A percentile compares a stretch with the other conserved stretches of the same genome.
Conservation (phyloP, 148 eudicot species). For the Heliosperma pusillum region DNA sequence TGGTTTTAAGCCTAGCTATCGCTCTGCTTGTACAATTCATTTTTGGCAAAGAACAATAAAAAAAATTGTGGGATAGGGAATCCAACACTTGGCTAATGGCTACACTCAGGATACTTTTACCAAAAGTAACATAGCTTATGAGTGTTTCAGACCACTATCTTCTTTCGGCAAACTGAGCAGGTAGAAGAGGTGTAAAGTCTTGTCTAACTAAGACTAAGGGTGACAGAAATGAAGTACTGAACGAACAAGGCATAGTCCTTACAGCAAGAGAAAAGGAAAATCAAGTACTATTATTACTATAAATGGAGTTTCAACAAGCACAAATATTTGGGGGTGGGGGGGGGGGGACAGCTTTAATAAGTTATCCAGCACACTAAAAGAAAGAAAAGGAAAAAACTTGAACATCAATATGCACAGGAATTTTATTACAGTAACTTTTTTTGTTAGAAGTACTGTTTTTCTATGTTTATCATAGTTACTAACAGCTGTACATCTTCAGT, state of each 20-base stretch:
- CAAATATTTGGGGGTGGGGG: too few relatives aligned
- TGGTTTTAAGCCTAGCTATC: too few relatives aligned
- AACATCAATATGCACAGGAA: not conserved
- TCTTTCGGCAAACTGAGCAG: not conserved
- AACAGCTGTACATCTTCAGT: conserved; percentile 11
- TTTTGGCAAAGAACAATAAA: too few relatives aligned
- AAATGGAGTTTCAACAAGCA: not conserved
- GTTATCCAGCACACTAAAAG: not conserved
- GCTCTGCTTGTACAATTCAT: too few relatives aligned
- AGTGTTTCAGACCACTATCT: not conserved
- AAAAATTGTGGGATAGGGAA: too few relatives aligned
- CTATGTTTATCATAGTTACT: not conserved
- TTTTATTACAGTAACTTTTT: not conserved
- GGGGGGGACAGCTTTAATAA: not conserved
- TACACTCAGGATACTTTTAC: too few relatives aligned
- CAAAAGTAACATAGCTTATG: too few relatives aligned
- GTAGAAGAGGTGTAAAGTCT: not conserved
- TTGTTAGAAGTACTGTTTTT: not conserved
- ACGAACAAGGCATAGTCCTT: not conserved
- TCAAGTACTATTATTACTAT: not conserved
- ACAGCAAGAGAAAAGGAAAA: not conserved
- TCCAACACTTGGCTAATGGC: too few relatives aligned
- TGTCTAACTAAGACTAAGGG: not conserved
- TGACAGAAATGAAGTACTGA: too few relatives aligned
- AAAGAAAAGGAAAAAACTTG: not conserved